phyloP scores from a whole-genome alignment of 2,329 filamentous ascomycete species.

The Coniochaeta pulveracea region DNA sequence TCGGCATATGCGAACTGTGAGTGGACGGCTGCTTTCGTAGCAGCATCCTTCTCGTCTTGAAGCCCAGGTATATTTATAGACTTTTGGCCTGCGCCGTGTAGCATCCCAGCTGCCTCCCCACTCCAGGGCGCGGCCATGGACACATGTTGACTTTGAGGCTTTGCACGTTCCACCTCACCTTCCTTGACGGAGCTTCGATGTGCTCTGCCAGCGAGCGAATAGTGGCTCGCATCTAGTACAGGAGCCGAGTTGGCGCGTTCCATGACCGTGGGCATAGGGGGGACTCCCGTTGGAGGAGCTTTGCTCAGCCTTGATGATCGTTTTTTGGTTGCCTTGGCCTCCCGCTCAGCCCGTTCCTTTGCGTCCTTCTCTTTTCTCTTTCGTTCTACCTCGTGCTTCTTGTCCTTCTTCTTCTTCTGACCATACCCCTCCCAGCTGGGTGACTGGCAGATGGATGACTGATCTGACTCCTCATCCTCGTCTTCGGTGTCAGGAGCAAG shows the following conservation, averaged over 20 bases:
- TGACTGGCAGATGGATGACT: slow-evolving; percentile 46
- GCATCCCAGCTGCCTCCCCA: slow-evolving; percentile 1
- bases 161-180: slow-evolving; percentile 1
- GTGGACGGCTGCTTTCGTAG: slow-evolving; percentile 9
- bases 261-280: slow-evolving; percentile 8
- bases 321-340: slow-evolving; percentile 24
- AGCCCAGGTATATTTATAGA: slow-evolving; percentile 32
- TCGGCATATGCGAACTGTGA: slow-evolving; percentile 5
- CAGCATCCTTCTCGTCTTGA: slow-evolving; percentile 26
- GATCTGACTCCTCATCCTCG: slow-evolving; percentile 24
- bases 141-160: background rate
- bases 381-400: slow-evolving; percentile 29
- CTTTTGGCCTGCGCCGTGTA: slow-evolving; percentile 10
- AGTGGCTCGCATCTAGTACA: background rate
- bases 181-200: background rate
- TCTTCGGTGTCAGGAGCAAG: slow-evolving; percentile 18
- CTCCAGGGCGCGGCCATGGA: slow-evolving; percentile 1
- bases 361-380: slow-evolving; percentile 31
- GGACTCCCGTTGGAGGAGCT: slow-evolving; percentile 16
- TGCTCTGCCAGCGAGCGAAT: background rate
- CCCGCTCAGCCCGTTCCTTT: slow-evolving; percentile 26
- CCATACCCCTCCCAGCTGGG: slow-evolving; percentile 50
- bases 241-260: slow-evolving; percentile 11
- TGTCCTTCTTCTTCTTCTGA: slow-evolving; percentile 41
- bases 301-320: slow-evolving; percentile 27